Percentiles rank a stretch among this genome's conserved stretches.
phyloP scores from a whole-genome alignment of 176 grass and related monocot genomes.

The Leersia perrieri region DNA sequence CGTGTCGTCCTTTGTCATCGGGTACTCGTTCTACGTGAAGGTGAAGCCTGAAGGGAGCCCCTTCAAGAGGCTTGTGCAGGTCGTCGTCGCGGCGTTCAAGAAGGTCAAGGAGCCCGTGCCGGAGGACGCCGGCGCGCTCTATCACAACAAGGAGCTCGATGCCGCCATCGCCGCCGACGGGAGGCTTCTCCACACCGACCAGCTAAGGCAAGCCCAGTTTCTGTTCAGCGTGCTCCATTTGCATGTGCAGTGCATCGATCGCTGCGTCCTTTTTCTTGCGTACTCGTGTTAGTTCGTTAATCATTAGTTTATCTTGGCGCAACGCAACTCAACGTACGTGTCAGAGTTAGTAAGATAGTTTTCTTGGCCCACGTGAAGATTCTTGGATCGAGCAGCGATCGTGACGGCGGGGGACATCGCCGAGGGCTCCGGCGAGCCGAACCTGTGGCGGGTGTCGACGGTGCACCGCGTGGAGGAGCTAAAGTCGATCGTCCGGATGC shows the following conservation, averaged over 20 bases:
- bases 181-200: constrained; percentile 56
- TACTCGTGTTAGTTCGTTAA: background rate
- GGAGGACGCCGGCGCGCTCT: constrained; percentile 47
- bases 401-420: constrained; percentile 30
- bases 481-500: constrained; percentile 73
- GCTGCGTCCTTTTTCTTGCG: background rate
- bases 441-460: constrained; percentile 61
- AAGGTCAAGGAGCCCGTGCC: constrained; percentile 35
- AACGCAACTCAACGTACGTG: constrained; percentile 6
- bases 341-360: background rate
- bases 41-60: constrained; percentile 46
- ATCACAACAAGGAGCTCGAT: constrained; percentile 66
- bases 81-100: constrained; percentile 42
- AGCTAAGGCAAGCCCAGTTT: constrained; percentile 47
- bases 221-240: background rate
- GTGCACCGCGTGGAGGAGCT: constrained; percentile 89
- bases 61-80: constrained; percentile 48
- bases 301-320: constrained; percentile 32
- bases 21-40: constrained; percentile 47
- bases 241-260: constrained; percentile 31
- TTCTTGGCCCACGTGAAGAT: constrained; percentile 47
- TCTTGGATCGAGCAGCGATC: constrained; percentile 64
- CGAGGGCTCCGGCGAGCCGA: constrained; percentile 40
- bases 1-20: constrained; percentile 45
- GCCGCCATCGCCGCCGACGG: constrained; percentile 42